These are phyloP conservation scores for Nidula microcarpa DNA, from an alignment of 768 basidiomycete species.

Conservation along the genomic window DNA sequence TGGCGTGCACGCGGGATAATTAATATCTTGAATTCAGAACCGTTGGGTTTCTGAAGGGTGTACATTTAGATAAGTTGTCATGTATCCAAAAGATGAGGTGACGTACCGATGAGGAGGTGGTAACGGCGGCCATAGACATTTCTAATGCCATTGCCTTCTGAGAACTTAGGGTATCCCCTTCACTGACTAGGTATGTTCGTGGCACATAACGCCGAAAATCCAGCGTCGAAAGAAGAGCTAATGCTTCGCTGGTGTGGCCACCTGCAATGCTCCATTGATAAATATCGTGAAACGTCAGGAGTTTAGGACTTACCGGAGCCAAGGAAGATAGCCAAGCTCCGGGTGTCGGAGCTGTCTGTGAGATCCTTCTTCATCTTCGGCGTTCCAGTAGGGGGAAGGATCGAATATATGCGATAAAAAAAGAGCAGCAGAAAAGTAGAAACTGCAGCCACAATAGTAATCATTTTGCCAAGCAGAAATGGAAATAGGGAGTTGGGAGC, in stretches of 20 bases:
- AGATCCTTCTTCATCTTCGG: not conserved
- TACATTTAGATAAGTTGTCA: not conserved
- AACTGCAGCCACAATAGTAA: not conserved
- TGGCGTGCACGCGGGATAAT: constrained; percentile 82
- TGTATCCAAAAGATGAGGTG: not conserved
- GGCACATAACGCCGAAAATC: constrained; percentile 73
- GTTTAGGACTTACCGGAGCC: constrained; percentile 73
- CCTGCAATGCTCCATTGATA: constrained; percentile 44
- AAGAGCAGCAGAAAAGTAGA: constrained; percentile 8
- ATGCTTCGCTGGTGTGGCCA: constrained; percentile 89
- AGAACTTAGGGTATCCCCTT: constrained; percentile 78
- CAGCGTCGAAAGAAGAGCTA: constrained; percentile 67
- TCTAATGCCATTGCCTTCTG: constrained; percentile 72
- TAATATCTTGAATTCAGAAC: constrained; percentile 44
- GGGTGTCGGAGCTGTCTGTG: constrained; percentile 9
- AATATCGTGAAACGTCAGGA: not conserved
- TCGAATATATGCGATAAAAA: constrained; percentile 23
- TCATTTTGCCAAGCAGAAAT: not conserved
- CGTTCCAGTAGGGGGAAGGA: constrained; percentile 13
- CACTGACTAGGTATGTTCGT: constrained; percentile 77
- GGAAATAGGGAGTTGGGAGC: not conserved
- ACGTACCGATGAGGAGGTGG: not conserved
- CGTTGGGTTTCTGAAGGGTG: not conserved
- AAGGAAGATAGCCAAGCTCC: constrained; percentile 77
- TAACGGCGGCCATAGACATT: constrained; percentile 16